These are phyloP conservation scores for Neoconidiobolus thromboides DNA, from an alignment of 371 early-diverging fungal species.

Conservation along the genomic window DNA sequence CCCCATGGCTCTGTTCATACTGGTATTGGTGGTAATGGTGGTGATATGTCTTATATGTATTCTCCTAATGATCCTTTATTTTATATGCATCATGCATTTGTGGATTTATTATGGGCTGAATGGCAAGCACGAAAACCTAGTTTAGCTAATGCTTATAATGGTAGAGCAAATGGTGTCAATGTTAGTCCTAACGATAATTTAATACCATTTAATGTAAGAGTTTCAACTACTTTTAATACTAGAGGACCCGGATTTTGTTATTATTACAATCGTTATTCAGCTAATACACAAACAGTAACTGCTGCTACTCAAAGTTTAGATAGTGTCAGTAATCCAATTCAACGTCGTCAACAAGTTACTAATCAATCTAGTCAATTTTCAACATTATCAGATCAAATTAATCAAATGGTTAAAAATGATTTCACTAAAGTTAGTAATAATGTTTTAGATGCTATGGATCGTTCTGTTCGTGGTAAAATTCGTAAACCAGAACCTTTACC, in stretches of 20 bases:
- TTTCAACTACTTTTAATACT: background rate
- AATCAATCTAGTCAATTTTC: background rate
- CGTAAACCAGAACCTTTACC: background rate
- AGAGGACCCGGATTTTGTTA: background rate
- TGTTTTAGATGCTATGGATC: background rate
- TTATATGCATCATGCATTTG: constrained; percentile 30
- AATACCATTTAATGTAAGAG: background rate
- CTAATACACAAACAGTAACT: background rate
- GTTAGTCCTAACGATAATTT: background rate
- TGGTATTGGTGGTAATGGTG: constrained; percentile 6
- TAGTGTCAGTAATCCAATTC: background rate
- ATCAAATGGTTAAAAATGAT: background rate
- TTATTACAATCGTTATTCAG: background rate
- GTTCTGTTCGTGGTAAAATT: background rate
- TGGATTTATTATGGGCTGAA: constrained; percentile 28
- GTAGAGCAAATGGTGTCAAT: background rate
- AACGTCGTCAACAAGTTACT: background rate
- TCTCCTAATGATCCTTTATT: constrained; percentile 20
- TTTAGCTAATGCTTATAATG: constrained; percentile 2
- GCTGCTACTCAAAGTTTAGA: background rate
- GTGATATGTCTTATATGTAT: constrained; percentile 6
- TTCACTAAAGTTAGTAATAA: too few relatives aligned
- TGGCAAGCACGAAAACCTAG: constrained; percentile 17
- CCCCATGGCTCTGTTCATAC: constrained; percentile 7
- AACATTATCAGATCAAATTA: background rate